Percentiles rank a stretch among this genome's conserved stretches.
These are phyloP conservation scores for Mallotus nudiflorus DNA, from an alignment of 345 rosid genomes.

Conservation along the genomic window DNA sequence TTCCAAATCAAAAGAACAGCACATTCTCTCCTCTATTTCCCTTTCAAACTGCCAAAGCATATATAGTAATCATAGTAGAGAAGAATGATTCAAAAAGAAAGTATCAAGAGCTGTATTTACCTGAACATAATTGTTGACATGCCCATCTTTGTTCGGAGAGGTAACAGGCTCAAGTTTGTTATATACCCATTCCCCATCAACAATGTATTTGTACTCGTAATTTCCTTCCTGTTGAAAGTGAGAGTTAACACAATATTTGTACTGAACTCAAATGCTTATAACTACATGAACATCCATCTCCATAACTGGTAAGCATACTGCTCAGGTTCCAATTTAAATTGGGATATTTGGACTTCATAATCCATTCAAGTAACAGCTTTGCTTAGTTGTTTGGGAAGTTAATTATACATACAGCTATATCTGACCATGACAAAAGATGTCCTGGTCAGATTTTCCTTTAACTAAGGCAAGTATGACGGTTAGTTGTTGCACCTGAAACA, in stretches of 20 bases:
- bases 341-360: not conserved
- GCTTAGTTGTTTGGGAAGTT: not conserved
- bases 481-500: not conserved
- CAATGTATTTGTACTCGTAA: slow-evolving; percentile 87
- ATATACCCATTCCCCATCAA: slow-evolving; percentile 78
- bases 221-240: slow-evolving; percentile 73
- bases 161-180: slow-evolving; percentile 57
- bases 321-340: too few species aligned
- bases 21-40: not conserved
- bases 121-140: slow-evolving; percentile 65
- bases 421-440: not conserved
- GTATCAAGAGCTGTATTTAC: slow-evolving; percentile 33
- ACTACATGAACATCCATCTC: not conserved
- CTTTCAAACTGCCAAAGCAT: not conserved
- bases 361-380: not conserved
- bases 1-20: not conserved
- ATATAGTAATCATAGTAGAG: not conserved
- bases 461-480: not conserved
- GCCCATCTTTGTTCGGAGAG: slow-evolving; percentile 77
- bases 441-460: not conserved
- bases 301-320: not conserved
- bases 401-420: not conserved
- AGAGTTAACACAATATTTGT: not conserved
- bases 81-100: not conserved
- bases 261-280: not conserved